Evolutionary conservation across 257 asterid genomes (phyloP).

Genomic region (Striga asiatica): DNA sequence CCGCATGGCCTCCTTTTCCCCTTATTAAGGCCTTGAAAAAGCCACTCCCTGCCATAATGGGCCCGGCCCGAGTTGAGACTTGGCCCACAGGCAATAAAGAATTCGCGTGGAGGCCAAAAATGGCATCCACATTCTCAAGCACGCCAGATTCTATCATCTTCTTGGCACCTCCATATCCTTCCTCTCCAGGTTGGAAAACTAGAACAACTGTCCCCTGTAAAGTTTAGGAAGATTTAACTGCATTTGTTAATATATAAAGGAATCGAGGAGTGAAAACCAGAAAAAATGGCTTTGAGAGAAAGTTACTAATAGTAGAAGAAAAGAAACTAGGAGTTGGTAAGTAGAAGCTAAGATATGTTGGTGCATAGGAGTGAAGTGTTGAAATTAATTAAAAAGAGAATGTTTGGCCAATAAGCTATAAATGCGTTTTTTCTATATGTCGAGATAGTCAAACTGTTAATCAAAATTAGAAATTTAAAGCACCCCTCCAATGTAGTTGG

Average conservation of each 20-base stretch:
- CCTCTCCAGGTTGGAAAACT: conserved; percentile 97
- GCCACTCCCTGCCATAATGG: conserved; percentile 76
- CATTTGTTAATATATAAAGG: neutral
- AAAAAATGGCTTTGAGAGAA: neutral
- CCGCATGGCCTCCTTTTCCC: conserved; percentile 97
- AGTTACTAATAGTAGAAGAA: neutral
- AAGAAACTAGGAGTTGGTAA: neutral
- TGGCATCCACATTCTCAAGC: conserved; percentile 65
- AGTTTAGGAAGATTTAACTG: neutral
- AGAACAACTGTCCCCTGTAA: conserved; percentile 84
- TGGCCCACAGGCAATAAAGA: conserved; percentile 38
- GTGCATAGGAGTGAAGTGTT: neutral
- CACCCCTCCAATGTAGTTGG: neutral
- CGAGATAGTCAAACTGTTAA: neutral
- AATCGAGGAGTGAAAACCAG: neutral
- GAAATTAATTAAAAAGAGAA: neutral
- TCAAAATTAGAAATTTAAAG: neutral
- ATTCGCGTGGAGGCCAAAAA: conserved; percentile 57
- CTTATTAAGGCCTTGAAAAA: conserved; percentile 78
- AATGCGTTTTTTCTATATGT: neutral
- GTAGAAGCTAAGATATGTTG: neutral
- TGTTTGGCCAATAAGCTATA: neutral
- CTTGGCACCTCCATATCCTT: conserved; percentile 94
- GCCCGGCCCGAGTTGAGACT: conserved; percentile 53
- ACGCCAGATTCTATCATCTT: conserved; percentile 75